A percentile compares a stretch with the other conserved stretches of the same genome.
Evolutionary conservation across 2,329 filamentous ascomycete species (phyloP).

Genomic region (Penicillium expansum): DNA sequence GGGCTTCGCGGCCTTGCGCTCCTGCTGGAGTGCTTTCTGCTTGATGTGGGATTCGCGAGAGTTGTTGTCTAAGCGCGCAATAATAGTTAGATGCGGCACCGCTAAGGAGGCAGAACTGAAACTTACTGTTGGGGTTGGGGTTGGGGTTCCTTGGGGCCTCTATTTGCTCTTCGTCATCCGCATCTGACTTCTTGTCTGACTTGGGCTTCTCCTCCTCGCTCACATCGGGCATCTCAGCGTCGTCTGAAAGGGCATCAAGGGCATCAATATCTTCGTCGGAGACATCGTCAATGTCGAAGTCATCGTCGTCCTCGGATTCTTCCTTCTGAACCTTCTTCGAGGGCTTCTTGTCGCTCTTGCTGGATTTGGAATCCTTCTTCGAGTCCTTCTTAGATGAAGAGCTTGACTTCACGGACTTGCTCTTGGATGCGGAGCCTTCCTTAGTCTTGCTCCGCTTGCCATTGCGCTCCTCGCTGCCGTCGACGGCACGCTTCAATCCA

Average conservation of each 20-base stretch:
- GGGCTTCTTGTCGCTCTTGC: conserved; percentile 34
- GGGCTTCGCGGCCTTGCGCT: conserved; percentile 89
- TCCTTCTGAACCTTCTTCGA: conserved; percentile 37
- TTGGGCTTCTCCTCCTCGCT: conserved; percentile 42
- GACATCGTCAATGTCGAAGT: conserved; percentile 57
- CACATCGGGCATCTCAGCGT: conserved; percentile 39
- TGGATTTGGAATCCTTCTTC: conserved; percentile 32
- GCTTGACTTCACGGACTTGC: conserved; percentile 27
- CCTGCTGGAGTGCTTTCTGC: conserved; percentile 81
- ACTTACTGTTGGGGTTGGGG: conserved; percentile 28
- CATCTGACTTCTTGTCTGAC: conserved; percentile 11
- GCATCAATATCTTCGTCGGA: conserved; percentile 35
- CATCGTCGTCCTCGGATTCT: conserved; percentile 47
- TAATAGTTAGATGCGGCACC: conserved; percentile 9
- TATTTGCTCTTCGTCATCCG: background rate
- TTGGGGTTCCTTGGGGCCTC: conserved; percentile 12
- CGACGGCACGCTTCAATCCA: conserved; percentile 42
- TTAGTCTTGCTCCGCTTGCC: conserved; percentile 43
- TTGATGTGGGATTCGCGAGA: conserved; percentile 86
- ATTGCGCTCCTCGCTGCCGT: conserved; percentile 38
- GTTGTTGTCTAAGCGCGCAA: conserved; percentile 49
- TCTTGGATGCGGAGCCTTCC: conserved; percentile 27
- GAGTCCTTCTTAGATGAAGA: conserved; percentile 13
- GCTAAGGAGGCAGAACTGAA: conserved; percentile 19
- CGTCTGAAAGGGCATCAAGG: conserved; percentile 21